These are phyloP conservation scores for Lactarius vividus DNA, from an alignment of 768 basidiomycete genomes.

Conservation along the genomic window DNA sequence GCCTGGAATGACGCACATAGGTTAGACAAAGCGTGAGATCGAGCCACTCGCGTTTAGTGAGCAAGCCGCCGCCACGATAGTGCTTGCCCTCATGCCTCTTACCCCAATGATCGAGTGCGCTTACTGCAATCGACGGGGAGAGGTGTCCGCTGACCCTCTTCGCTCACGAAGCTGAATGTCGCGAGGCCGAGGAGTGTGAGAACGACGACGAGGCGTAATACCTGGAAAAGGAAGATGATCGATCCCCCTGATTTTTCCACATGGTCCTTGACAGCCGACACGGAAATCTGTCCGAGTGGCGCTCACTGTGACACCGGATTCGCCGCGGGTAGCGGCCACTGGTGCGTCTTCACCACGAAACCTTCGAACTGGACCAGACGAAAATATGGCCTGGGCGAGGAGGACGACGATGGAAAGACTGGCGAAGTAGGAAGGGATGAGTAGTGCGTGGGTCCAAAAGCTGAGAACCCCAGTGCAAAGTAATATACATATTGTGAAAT, in stretches of 20 bases:
- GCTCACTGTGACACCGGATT: background rate
- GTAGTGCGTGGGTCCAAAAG: constrained; percentile 16
- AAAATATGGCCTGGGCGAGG: background rate
- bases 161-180: constrained; percentile 40
- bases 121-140: constrained; percentile 4
- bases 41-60: constrained; percentile 21
- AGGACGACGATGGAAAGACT: constrained; percentile 13
- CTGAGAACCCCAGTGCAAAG: background rate
- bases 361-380: background rate
- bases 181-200: constrained; percentile 50
- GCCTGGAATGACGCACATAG: constrained; percentile 33
- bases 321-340: background rate
- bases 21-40: constrained; percentile 30
- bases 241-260: constrained; percentile 45
- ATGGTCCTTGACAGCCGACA: constrained; percentile 33
- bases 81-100: constrained; percentile 30
- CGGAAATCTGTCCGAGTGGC: background rate
- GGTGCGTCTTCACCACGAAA: background rate
- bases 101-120: constrained; percentile 29
- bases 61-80: background rate
- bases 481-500: background rate
- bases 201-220: constrained; percentile 45
- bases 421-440: constrained; percentile 20
- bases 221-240: constrained; percentile 46
- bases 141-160: constrained; percentile 28